Percentiles rank a stretch among this genome's conserved stretches.
phyloP scores from a whole-genome alignment of 2,329 filamentous ascomycete genomes.

The Talaromyces sp. region DNA sequence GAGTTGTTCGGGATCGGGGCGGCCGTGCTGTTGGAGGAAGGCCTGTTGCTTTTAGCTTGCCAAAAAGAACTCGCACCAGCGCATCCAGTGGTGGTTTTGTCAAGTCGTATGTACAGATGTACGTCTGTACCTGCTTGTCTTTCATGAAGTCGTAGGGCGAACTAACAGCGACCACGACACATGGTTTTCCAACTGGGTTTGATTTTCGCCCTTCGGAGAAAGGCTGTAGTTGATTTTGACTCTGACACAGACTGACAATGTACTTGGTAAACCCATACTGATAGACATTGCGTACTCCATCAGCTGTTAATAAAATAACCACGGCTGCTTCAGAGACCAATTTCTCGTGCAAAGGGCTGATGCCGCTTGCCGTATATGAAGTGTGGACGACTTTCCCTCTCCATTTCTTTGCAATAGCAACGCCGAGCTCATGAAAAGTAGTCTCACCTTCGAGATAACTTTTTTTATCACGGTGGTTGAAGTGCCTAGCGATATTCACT shows the following conservation, averaged over 20 bases:
- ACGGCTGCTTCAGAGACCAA: constrained; percentile 7
- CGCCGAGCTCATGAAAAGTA: constrained; percentile 7
- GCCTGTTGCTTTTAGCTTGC: constrained; percentile 4
- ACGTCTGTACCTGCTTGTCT: constrained; percentile 6
- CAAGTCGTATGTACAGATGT: constrained; percentile 8
- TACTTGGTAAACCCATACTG: constrained; percentile 10
- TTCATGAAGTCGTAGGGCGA: constrained; percentile 11
- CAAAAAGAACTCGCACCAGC: constrained; percentile 7
- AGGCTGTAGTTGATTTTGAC: not conserved
- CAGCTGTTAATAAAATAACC: constrained; percentile 8
- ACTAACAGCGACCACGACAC: constrained; percentile 9
- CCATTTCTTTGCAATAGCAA: constrained; percentile 10
- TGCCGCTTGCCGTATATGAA: constrained; percentile 10
- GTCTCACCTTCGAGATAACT: constrained; percentile 7
- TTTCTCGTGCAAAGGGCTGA: constrained; percentile 8
- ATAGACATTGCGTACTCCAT: constrained; percentile 10
- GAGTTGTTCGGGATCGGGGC: not conserved
- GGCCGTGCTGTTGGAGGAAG: constrained; percentile 6
- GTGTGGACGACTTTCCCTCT: constrained; percentile 10
- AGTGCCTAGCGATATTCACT: constrained; percentile 8
- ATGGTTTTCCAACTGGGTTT: constrained; percentile 2
- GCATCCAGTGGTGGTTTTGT: constrained; percentile 4
- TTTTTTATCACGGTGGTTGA: constrained; percentile 1
- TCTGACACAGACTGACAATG: constrained; percentile 8
- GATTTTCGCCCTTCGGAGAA: not conserved